Evolutionary conservation across 2,329 filamentous ascomycete genomes (phyloP), one percentile per base, ranked within the genome.

Genomic region (Colletotrichum scovillei): DNA sequence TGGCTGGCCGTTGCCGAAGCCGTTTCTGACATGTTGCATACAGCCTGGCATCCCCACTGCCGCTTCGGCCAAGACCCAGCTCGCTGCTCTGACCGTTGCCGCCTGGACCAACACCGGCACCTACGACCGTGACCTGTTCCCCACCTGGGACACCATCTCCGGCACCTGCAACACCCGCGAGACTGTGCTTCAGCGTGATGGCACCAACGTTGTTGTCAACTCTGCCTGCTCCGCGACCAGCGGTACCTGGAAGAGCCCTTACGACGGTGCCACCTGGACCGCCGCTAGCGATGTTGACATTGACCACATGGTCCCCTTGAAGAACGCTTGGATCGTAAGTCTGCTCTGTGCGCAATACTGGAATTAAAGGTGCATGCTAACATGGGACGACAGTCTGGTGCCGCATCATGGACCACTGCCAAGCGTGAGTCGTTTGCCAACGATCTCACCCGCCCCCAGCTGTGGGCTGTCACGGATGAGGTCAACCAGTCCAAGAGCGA

Each of bases 281-380:
- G 84, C 86, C 0, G 89, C 93, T 1, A 88, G 86, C 22, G 92
- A 95, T 77, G 81, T 97, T 1, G 93, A 96, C 77, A 96, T 97
- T 73, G 94, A 97, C 81, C 94, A 97, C 80, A 87, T 97, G 83
- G 93, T 97, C 3, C 94, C 94, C 0, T 81, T 97, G 74, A 92
- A 92, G 79, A 94, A 95, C 78, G 93, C 94, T 5, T 96, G 93
- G 94, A 91, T 93, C 74, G 89, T 91, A 76, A 78, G 86, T 82
- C 5, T 24, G 42, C 22, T n/a, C 30, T n/a, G 46, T 49, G 28
- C 35, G 60, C 38, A 22, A 46, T 14, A 1, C n/a, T 24, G 35
- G 11, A 19, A 19, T 30, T 12, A 26, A 30, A 35, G 56, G 30
- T n/a, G 60, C 46, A 28, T 53, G n/a, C 35, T 73, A 62, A 73